These are phyloP conservation scores for Sporobolomyces phaffii DNA, from an alignment of 768 basidiomycete species.

Conservation along the genomic window DNA sequence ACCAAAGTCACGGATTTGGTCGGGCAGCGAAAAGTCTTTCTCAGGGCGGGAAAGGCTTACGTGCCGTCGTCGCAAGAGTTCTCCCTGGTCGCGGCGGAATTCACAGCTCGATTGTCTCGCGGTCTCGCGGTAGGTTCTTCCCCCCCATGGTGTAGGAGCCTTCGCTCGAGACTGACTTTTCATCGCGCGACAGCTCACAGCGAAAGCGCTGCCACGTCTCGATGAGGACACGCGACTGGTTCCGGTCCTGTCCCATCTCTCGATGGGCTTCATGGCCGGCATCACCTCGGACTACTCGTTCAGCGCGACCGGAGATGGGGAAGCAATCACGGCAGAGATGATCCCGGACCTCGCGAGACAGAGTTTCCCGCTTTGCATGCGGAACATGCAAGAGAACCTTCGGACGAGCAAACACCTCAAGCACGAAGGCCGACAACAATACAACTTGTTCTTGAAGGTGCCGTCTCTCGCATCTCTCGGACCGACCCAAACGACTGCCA, in stretches of 20 bases:
- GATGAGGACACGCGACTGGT: conserved; percentile 89
- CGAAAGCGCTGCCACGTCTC: conserved; percentile 76
- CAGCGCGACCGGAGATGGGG: conserved; percentile 54
- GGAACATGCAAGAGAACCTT: conserved; percentile 73
- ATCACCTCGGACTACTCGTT: conserved; percentile 74
- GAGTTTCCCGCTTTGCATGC: conserved; percentile 96
- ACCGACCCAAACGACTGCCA: not conserved
- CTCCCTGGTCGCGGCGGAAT: conserved; percentile 81
- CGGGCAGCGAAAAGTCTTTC: conserved; percentile 67
- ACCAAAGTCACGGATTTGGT: conserved; percentile 89
- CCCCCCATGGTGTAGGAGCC: too few species aligned
- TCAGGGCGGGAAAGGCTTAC: conserved; percentile 79
- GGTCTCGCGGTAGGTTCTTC: conserved; percentile 62
- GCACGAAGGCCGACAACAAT: conserved; percentile 83
- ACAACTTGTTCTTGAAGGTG: conserved; percentile 92
- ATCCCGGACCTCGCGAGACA: conserved; percentile 74
- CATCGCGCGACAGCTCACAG: conserved; percentile 58
- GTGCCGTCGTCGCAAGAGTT: conserved; percentile 57
- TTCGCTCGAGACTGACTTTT: not conserved
- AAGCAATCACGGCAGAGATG: conserved; percentile 86
- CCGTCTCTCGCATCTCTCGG: too few species aligned
- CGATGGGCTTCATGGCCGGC: conserved; percentile 87
- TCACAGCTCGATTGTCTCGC: conserved; percentile 63
- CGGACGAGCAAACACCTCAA: conserved; percentile 76
- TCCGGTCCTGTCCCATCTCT: conserved; percentile 83